Base-by-base conservation (phyloP, 352 stramenopile species). In the Paralagenidium karlingii region DNA sequence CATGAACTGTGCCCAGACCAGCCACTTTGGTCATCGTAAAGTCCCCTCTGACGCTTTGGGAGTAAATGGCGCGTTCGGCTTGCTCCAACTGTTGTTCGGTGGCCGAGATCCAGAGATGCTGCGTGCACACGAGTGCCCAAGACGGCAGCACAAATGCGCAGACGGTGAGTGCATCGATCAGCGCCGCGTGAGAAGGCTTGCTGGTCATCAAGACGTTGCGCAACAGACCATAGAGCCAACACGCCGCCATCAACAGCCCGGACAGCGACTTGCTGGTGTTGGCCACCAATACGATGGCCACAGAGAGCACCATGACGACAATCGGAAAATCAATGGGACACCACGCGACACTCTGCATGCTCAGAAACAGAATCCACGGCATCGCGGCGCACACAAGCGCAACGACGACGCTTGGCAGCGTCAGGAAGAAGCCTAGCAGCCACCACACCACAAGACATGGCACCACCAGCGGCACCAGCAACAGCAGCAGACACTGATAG, bases 1-100 rank as follows among this genome's bases (percentile, higher is more conserved):
- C 69, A 26, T 86, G 71, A 5, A 89, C 60, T 0, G 71, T 89
- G 0, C 75, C 75, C 3, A 89, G 52, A 9, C 75, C 75, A 1
- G 68, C 67, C 1, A 86, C 53, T 30, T 76, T 75, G 2, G 54
- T 51, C 37, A 71, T 45, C 5, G 40, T 63, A 38, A 76, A 78
- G n/a, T 68, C 64, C 3, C 58, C 75, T 12, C 64, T 53, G 13
- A 84, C 31, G 42, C 81, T 76, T 43, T 80, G 57, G 19, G 76
- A 50, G 40, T 86, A 86, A 36, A 89, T 74, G 25, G 63, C 39
- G 3, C 52, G 13, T 44, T 56, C 24, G 21, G 58, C 19, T 15
- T 59, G 45, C 18, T 74, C 44, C 10, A 84, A 47, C 19, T 25
- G 28, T 13, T 63, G 64, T 11, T 61, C 49, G 1, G 50, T 60